phyloP scores from a whole-genome alignment of 2,329 filamentous ascomycete species.

The Coniochaeta sp. region DNA sequence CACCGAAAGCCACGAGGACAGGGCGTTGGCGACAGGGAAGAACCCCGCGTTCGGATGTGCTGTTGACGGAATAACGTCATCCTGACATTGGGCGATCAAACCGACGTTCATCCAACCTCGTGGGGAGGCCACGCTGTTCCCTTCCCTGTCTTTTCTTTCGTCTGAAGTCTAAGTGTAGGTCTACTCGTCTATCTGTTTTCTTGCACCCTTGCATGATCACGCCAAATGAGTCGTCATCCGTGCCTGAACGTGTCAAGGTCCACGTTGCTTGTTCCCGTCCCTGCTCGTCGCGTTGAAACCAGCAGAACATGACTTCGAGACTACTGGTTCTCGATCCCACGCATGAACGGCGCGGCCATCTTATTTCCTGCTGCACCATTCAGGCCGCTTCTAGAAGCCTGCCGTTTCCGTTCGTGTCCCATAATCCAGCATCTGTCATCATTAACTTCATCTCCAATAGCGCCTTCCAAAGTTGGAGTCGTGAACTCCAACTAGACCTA shows the following conservation, averaged over 20 bases:
- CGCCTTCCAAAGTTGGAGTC: not conserved
- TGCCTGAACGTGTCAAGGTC: not conserved
- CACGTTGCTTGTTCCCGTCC: not conserved
- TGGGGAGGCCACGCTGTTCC: not conserved
- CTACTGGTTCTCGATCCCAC: not conserved
- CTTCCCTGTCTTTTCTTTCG: not conserved
- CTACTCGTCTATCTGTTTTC: not conserved
- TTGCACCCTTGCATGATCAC: not conserved
- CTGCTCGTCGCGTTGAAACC: not conserved
- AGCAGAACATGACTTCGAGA: not conserved
- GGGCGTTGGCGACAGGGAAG: not conserved
- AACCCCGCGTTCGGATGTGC: not conserved
- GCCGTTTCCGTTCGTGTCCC: not conserved
- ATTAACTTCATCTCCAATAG: not conserved
- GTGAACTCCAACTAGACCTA: not conserved
- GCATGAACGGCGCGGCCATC: not conserved
- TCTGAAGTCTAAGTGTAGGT: not conserved
- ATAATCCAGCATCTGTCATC: not conserved
- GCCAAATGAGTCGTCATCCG: not conserved
- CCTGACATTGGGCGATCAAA: not conserved
- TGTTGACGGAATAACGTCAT: not conserved
- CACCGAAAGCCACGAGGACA: not conserved
- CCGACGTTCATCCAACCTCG: not conserved
- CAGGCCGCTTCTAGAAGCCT: not conserved
- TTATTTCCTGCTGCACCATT: not conserved